Conservation (phyloP, 805 yeast genomes). For the Starmerella roubikii region DNA sequence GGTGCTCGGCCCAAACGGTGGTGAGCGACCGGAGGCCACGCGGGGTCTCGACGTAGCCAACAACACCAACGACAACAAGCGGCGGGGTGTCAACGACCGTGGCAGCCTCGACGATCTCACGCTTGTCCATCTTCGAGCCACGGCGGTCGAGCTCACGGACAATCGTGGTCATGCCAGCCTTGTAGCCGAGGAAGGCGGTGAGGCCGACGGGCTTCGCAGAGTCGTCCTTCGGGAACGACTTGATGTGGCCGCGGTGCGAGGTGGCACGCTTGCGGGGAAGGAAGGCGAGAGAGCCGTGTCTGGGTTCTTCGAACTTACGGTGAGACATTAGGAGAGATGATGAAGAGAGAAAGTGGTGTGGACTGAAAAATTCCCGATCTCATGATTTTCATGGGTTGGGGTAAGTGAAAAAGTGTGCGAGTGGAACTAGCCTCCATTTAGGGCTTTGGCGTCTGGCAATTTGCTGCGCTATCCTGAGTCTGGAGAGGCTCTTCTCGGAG, state of each 20-base stretch:
- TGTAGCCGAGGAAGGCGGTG: constrained; percentile 99
- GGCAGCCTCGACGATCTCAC: constrained; percentile 99
- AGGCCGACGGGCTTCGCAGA: constrained; percentile 94
- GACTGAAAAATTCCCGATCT: neutral
- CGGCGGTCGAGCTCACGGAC: constrained; percentile 99
- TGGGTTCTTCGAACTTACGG: constrained; percentile 99
- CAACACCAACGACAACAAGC: constrained; percentile 97
- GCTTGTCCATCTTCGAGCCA: constrained; percentile 99
- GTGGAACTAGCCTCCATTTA: neutral
- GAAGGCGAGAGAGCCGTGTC: constrained; percentile 99
- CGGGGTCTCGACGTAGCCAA: constrained; percentile 99
- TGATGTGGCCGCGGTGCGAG: constrained; percentile 95
- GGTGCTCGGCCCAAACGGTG: constrained; percentile 99
- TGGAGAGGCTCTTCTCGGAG: no score
- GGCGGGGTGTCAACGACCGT: constrained; percentile 99
- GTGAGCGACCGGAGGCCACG: constrained; percentile 99
- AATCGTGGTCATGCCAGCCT: constrained; percentile 99
- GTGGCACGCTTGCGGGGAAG: constrained; percentile 99
- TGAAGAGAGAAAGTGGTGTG: neutral
- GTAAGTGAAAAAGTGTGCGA: neutral
- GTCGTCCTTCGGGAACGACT: constrained; percentile 99
- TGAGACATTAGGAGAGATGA: constrained; percentile 62
- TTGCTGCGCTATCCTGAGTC: no score
- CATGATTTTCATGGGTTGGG: neutral
- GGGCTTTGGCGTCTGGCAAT: no score